Evolutionary conservation across 1,139 yeast genomes (phyloP).

Genomic region (Saccharomyces hybrid): DNA sequence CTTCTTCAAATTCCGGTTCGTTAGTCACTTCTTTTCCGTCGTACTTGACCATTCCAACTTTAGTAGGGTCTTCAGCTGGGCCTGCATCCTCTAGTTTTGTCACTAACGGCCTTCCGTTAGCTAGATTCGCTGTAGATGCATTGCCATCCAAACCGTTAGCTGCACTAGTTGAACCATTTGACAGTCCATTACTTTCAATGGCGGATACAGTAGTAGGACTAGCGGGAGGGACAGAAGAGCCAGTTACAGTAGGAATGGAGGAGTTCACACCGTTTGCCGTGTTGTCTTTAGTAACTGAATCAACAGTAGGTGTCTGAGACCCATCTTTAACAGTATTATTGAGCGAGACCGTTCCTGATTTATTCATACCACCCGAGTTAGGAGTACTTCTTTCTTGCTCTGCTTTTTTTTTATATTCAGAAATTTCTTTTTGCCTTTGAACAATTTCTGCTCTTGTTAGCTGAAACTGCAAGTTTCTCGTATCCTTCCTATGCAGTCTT

Average conservation of each 20-base stretch:
- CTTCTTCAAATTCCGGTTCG: conserved; percentile 21
- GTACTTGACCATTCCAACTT: conserved; percentile 33
- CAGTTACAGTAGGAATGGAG: too few relatives aligned
- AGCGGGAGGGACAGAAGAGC: neutral
- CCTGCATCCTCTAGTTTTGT: conserved; percentile 30
- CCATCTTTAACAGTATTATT: neutral
- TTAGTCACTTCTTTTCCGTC: conserved; percentile 29
- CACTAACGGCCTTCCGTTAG: conserved; percentile 12
- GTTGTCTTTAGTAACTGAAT: conserved; percentile 2
- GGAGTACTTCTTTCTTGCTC: conserved; percentile 11
- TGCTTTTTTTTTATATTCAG: conserved; percentile 31
- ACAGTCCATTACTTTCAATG: conserved; percentile 3
- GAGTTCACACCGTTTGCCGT: neutral
- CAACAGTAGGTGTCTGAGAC: neutral
- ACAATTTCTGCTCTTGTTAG: conserved; percentile 57
- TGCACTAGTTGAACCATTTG: conserved; percentile 5
- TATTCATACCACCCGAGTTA: neutral
- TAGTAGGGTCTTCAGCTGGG: conserved; percentile 31
- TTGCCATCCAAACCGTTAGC: conserved; percentile 2
- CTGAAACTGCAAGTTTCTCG: conserved; percentile 81
- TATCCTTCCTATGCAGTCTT: conserved; percentile 84
- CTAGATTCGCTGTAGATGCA: neutral
- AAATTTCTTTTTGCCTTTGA: conserved; percentile 39
- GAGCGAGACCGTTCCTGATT: neutral
- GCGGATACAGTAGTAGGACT: conserved; percentile 4